Conservation (phyloP, 169 alveolate species). For the Babesia caballi region DNA sequence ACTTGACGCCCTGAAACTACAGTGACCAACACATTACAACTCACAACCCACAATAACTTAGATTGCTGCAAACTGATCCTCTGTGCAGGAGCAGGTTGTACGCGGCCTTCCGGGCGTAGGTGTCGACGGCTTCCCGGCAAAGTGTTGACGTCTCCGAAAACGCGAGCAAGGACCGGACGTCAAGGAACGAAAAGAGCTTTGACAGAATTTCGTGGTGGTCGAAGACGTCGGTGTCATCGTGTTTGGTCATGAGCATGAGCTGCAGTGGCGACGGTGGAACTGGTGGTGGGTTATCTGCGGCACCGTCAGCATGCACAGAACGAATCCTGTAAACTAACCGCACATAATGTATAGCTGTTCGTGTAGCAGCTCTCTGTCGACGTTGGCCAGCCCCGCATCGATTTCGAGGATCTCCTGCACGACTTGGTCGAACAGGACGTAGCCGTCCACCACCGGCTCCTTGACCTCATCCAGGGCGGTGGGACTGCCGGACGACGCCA, state of each 20-base stretch:
- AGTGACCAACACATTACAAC: neutral
- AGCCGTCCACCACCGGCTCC: slow-evolving; percentile 2
- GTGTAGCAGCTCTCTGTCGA: slow-evolving; percentile 7
- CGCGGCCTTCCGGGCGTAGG: slow-evolving; percentile 62
- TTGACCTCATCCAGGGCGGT: too few species aligned
- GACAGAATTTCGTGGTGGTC: slow-evolving; percentile 51
- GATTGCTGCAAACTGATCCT: slow-evolving; percentile 61
- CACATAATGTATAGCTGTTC: neutral
- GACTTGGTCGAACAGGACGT: neutral
- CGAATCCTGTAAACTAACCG: neutral
- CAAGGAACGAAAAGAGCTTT: slow-evolving; percentile 52
- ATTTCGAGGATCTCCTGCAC: neutral
- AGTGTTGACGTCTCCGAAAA: slow-evolving; percentile 68
- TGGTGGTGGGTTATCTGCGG: slow-evolving; percentile 28
- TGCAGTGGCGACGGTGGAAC: slow-evolving; percentile 22
- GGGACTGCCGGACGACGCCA: too few species aligned
- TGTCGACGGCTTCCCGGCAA: slow-evolving; percentile 57
- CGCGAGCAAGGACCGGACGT: slow-evolving; percentile 49
- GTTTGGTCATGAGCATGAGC: slow-evolving; percentile 6
- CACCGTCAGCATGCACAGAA: neutral
- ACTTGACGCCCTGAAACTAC: slow-evolving; percentile 44
- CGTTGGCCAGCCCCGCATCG: slow-evolving; percentile 10
- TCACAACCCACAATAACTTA: slow-evolving; percentile 62
- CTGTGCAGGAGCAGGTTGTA: slow-evolving; percentile 66
- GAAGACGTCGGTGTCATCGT: slow-evolving; percentile 1